phyloP scores from a whole-genome alignment of 306 rosid genomes.

The Cucurbita maxima region DNA sequence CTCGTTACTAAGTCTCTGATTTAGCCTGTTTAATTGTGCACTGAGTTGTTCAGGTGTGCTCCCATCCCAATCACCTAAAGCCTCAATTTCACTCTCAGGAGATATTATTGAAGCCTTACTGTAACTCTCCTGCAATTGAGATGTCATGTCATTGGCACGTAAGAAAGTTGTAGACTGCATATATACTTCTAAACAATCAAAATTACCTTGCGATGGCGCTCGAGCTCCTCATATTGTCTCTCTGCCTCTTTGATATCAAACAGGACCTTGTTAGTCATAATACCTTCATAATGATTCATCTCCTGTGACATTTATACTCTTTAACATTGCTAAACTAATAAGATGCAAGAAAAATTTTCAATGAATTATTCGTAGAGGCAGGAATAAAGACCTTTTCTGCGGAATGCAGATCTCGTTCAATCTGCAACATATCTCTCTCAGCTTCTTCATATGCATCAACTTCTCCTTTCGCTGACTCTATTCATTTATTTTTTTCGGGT shows the following conservation, averaged over 20 bases:
- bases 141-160: constrained; percentile 10
- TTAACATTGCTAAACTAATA: neutral
- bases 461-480: constrained; percentile 56
- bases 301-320: constrained; percentile 22
- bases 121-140: constrained; percentile 43
- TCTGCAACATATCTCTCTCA: constrained; percentile 40
- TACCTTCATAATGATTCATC: constrained; percentile 46
- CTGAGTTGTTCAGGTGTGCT: constrained; percentile 69
- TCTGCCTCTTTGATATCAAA: constrained; percentile 45
- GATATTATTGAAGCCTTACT: constrained; percentile 71
- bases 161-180: neutral
- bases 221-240: constrained; percentile 24
- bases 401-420: constrained; percentile 35
- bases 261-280: constrained; percentile 54
- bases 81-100: constrained; percentile 46
- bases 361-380: neutral
- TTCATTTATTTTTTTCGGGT: neutral
- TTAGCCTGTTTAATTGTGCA: constrained; percentile 40
- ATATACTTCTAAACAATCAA: neutral
- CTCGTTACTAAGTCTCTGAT: constrained; percentile 48
- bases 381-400: constrained; percentile 34
- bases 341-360: neutral
- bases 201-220: constrained; percentile 34
- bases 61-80: constrained; percentile 47
- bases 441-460: constrained; percentile 50